Base-by-base conservation (phyloP, 2,329 filamentous ascomycete species). In the Fusarium concolor region DNA sequence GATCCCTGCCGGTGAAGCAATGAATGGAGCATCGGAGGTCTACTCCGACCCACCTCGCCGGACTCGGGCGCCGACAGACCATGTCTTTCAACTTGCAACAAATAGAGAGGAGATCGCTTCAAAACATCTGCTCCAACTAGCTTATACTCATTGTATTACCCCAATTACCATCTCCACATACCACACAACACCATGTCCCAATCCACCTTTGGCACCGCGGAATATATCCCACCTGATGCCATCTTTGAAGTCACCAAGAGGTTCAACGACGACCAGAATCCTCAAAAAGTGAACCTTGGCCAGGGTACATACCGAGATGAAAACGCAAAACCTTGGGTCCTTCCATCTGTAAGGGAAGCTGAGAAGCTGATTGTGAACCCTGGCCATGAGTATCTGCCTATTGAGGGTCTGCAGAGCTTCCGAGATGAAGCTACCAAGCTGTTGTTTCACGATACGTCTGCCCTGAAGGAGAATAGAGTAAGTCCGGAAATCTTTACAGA, bases 241-340 rank as follows among this genome's bases (percentile, higher is more conserved):
- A 77, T 78, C 18, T 80, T 80, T 39, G 77, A 77, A 18, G 71
- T 80, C 2, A 79, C 76, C 2, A 75, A 72, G 43, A 58, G 70
- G 1, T 82, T 74, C 56, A 62, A 74, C 6, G 75, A 72, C 0
- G 79, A 82, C 31, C 20, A 59, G 3, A 39, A 56, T 9, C 68
- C 74, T 0, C 75, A 72, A 3, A 82, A 81, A 62, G 76, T 80
- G 52, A 81, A 80, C 41, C 72, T 82, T 8, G 79, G 79, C 1
- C 74, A 76, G 26, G 80, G 80, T 2, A 75, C 76, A 1, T 82
- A 82, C 42, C 74, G 79, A 5, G 79, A 82, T 56, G 79, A 77
- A 22, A 71, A 78, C 24, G 78, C 74, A 10, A 66, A 77, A 42
- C 79, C 79, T 3, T 82, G 79, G 79, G 59, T 81, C 2, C 55